Evolutionary conservation across 768 basidiomycete genomes (phyloP).

Genomic region (Tulasnella calospora): DNA sequence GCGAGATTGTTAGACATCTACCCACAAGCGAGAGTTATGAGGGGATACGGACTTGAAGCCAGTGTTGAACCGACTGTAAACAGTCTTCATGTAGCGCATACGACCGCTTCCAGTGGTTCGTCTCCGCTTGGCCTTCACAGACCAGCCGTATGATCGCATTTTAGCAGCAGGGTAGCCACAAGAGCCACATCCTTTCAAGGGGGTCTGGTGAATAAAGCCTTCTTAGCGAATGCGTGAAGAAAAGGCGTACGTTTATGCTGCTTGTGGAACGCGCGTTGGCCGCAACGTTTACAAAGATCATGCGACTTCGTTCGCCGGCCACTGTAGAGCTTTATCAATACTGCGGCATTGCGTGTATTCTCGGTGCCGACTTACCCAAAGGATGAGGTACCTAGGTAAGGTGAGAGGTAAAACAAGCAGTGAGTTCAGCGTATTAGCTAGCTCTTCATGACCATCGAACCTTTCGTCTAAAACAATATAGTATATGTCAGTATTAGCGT

Average conservation of each 20-base stretch:
- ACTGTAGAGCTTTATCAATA: constrained; percentile 44
- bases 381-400: constrained; percentile 82
- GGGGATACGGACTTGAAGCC: constrained; percentile 69
- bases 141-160: constrained; percentile 95
- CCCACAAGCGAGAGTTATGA: neutral
- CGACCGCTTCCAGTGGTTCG: constrained; percentile 98
- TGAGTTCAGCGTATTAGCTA: constrained; percentile 32
- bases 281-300: constrained; percentile 96
- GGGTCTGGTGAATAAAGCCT: neutral
- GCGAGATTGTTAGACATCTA: neutral
- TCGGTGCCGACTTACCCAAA: constrained; percentile 64
- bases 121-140: constrained; percentile 98
- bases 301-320: constrained; percentile 96
- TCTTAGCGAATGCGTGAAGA: neutral
- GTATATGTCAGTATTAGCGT: constrained; percentile 28
- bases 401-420: constrained; percentile 31
- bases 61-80: constrained; percentile 96
- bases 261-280: constrained; percentile 91
- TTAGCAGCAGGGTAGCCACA: constrained; percentile 97
- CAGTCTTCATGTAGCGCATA: constrained; percentile 89
- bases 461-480: constrained; percentile 64
- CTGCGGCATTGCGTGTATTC: constrained; percentile 3
- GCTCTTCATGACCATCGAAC: constrained; percentile 45
- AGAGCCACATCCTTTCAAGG: constrained; percentile 74
- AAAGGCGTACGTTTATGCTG: constrained; percentile 86